These are phyloP conservation scores for Amanita inopinata DNA, from an alignment of 768 basidiomycete genomes.

Conservation along the genomic window DNA sequence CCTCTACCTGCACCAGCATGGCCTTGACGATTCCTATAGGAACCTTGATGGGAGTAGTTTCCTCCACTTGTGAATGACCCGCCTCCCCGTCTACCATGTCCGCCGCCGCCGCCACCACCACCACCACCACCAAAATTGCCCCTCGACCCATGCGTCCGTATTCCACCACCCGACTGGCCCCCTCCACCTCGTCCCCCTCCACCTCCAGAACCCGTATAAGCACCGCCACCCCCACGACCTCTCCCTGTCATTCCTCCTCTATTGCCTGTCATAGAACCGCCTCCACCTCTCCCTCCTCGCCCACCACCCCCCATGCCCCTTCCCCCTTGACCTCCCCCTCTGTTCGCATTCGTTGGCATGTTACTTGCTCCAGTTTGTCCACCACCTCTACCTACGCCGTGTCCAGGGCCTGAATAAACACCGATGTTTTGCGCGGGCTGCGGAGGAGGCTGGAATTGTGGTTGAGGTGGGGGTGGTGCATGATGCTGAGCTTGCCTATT, in stretches of 20 bases:
- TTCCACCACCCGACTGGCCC: conserved; percentile 33
- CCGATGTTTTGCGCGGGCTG: conserved; percentile 35
- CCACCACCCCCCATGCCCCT: conserved; percentile 34
- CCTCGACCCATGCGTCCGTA: conserved; percentile 57
- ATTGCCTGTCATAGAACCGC: conserved; percentile 35
- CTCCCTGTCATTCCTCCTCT: conserved; percentile 34
- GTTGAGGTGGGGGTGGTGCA: conserved; percentile 44
- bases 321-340: conserved; percentile 22
- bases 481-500: conserved; percentile 39
- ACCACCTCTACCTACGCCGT: conserved; percentile 27
- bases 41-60: conserved; percentile 31
- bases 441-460: conserved; percentile 56
- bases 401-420: conserved; percentile 23
- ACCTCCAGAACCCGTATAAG: conserved; percentile 27
- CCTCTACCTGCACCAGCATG: conserved; percentile 32
- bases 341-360: conserved; percentile 14
- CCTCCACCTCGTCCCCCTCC: conserved; percentile 36
- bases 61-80: conserved; percentile 45
- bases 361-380: conserved; percentile 29
- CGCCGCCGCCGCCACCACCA: conserved; percentile 53
- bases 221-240: conserved; percentile 30
- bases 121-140: conserved; percentile 57
- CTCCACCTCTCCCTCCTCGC: conserved; percentile 43
- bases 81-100: conserved; percentile 54
- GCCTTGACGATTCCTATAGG: conserved; percentile 54